These are phyloP conservation scores for Phytophthora melonis DNA, from an alignment of 352 stramenopile species.

Conservation along the genomic window DNA sequence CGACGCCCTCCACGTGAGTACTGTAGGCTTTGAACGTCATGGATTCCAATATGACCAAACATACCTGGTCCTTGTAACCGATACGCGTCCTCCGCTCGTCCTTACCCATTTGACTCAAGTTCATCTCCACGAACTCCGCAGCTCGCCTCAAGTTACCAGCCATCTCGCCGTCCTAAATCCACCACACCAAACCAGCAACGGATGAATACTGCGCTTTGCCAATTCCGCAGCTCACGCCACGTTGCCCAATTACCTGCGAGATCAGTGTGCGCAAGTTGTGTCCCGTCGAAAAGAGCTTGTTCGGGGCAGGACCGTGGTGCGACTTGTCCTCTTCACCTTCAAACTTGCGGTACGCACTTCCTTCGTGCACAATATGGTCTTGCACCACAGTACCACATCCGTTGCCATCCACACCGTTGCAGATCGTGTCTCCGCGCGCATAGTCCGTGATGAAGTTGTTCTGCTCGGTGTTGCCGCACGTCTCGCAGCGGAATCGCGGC, in stretches of 20 bases:
- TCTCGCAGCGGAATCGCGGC: slow-evolving; percentile 86
- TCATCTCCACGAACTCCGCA: slow-evolving; percentile 96
- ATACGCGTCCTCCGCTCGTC: slow-evolving; percentile 95
- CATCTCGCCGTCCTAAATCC: slow-evolving; percentile 83
- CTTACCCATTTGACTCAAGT: slow-evolving; percentile 97
- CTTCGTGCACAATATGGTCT: slow-evolving; percentile 97
- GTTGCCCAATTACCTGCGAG: slow-evolving; percentile 68
- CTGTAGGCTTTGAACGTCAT: slow-evolving; percentile 18
- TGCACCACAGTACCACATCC: slow-evolving; percentile 95
- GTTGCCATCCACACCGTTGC: slow-evolving; percentile 87
- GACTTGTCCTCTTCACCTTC: slow-evolving; percentile 97
- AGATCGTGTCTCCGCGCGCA: slow-evolving; percentile 88
- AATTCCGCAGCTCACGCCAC: slow-evolving; percentile 10
- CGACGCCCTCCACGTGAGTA: slow-evolving; percentile 30
- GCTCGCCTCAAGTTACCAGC: slow-evolving; percentile 83
- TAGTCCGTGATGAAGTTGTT: slow-evolving; percentile 94
- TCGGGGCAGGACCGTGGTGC: slow-evolving; percentile 95
- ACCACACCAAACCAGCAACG: slow-evolving; percentile 29
- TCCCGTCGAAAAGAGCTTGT: slow-evolving; percentile 95
- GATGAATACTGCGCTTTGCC: slow-evolving; percentile 30
- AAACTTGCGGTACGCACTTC: slow-evolving; percentile 96
- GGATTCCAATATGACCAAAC: slow-evolving; percentile 12
- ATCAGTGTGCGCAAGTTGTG: slow-evolving; percentile 97
- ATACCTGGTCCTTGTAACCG: slow-evolving; percentile 97
- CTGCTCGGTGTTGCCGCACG: slow-evolving; percentile 89